These are phyloP conservation scores for Plenodomus lindquistii DNA, from an alignment of 2,329 filamentous ascomycete species.

Conservation along the genomic window DNA sequence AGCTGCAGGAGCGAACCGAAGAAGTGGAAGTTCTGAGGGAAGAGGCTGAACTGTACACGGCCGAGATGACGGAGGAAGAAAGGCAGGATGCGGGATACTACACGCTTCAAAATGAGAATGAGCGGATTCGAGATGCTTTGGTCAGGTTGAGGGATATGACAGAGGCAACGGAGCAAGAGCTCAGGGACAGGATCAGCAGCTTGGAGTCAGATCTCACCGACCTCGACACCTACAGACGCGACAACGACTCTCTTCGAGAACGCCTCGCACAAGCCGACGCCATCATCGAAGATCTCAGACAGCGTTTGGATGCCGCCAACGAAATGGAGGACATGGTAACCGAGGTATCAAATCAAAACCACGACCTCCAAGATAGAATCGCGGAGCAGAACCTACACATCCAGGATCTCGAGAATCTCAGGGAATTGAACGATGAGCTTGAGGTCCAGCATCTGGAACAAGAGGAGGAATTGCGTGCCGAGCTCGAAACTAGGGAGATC, in stretches of 20 bases:
- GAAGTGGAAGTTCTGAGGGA: constrained; percentile 86
- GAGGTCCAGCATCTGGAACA: constrained; percentile 91
- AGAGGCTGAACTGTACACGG: constrained; percentile 81
- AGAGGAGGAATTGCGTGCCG: constrained; percentile 91
- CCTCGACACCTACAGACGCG: constrained; percentile 52
- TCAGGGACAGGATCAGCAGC: constrained; percentile 57
- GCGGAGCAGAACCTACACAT: constrained; percentile 80
- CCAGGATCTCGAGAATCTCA: constrained; percentile 84
- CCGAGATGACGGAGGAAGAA: constrained; percentile 87
- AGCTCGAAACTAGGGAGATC: constrained; percentile 85
- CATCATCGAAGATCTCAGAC: constrained; percentile 80
- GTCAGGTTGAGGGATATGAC: constrained; percentile 84
- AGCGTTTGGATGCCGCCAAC: constrained; percentile 86
- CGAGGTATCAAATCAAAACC: constrained; percentile 84
- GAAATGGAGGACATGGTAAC: constrained; percentile 94
- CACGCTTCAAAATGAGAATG: constrained; percentile 88
- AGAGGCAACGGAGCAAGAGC: constrained; percentile 79
- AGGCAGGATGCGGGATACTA: constrained; percentile 84
- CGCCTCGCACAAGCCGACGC: constrained; percentile 73
- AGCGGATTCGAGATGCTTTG: constrained; percentile 82
- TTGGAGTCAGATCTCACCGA: constrained; percentile 40
- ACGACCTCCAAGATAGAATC: constrained; percentile 79
- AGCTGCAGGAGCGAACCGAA: constrained; percentile 80
- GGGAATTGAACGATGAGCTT: constrained; percentile 92
- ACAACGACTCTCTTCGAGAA: constrained; percentile 71